Base-by-base conservation (phyloP, 306 rosid genomes). In the Cicer cuneatum region DNA sequence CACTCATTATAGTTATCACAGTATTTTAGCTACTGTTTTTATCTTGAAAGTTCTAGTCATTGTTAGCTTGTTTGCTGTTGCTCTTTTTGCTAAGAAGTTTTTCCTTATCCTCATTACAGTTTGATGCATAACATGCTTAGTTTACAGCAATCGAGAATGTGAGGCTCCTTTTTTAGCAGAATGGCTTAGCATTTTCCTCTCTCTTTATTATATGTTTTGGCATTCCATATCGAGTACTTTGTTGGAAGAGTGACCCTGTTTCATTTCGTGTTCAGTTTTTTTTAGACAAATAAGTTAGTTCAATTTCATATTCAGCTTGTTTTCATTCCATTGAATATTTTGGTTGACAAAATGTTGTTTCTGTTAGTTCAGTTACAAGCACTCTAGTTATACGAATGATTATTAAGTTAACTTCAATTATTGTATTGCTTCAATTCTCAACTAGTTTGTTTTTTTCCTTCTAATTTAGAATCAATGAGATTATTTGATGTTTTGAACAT, bases 381-480 rank as follows among this genome's bases (percentile, higher is more conserved):
- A 38, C 8, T 57, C n/a, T n/a, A 13, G 58, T 24, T 16, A 53
- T 53, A 53, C 7, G 61, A 8, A 9, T 21, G 14, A 9, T 54
- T 54, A 19, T 19, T 38, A 10, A 54, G 37, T 54, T 64, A 8
- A 19, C 19, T 24, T 65, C 56, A n/a, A 10, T 52, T 70, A 1
- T 64, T 54, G 35, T 47, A 52, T 43, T 75, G 73, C 57, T 63
- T 70, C 33, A 11, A 46, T 62, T 80, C 63, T 61, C 76, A 15
- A 5, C 56, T 33, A 14, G 5, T 62, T 47, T 7, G 10, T 69
- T 61, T 15, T 45, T 63, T 54, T 6, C 11, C 52, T 57, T 57
- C 63, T 59, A 42, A 59, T 13, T 33, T 33, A 60, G 45, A 35
- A 60, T 60, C 66, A 1, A 13, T 2, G 2, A 35, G 43, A 14